A percentile compares a stretch with the other conserved stretches of the same genome.
phyloP scores from a whole-genome alignment of 1,284 basidiomycete species.

The Neolentinus lepideus region DNA sequence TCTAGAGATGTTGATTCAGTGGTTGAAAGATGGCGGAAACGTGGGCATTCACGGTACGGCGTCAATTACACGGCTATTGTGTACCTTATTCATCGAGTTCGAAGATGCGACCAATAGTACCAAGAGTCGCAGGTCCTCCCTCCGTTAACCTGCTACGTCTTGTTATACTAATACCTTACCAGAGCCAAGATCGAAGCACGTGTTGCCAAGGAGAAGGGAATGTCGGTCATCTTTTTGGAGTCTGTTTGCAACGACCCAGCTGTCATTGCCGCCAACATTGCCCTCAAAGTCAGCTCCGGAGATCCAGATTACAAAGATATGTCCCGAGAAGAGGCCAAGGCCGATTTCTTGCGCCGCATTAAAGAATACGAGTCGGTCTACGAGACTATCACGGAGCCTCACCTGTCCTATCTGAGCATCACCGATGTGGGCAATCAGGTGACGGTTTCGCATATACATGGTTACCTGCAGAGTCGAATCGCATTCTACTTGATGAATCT shows the following conservation, averaged over 20 bases:
- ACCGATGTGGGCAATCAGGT: conserved; percentile 86
- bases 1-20: conserved; percentile 90
- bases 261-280: conserved; percentile 92
- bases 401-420: conserved; percentile 83
- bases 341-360: conserved; percentile 90
- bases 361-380: conserved; percentile 94
- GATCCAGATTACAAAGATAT: conserved; percentile 97
- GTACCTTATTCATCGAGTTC: not conserved
- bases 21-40: conserved; percentile 94
- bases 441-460: conserved; percentile 78
- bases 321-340: conserved; percentile 79
- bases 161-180: conserved; percentile 7
- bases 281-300: conserved; percentile 91
- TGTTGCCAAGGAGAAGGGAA: conserved; percentile 85
- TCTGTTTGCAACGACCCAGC: conserved; percentile 91
- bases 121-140: conserved; percentile 51
- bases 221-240: conserved; percentile 92
- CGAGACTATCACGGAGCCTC: conserved; percentile 86
- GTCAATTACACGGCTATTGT: not conserved
- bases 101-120: conserved; percentile 94
- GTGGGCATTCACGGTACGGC: conserved; percentile 91
- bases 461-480: conserved; percentile 94
- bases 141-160: not conserved
- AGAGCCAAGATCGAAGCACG: conserved; percentile 78
- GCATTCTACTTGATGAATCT: conserved; percentile 99